phyloP scores from a whole-genome alignment of 2,329 filamentous ascomycete species.

The Leptographium procerum region DNA sequence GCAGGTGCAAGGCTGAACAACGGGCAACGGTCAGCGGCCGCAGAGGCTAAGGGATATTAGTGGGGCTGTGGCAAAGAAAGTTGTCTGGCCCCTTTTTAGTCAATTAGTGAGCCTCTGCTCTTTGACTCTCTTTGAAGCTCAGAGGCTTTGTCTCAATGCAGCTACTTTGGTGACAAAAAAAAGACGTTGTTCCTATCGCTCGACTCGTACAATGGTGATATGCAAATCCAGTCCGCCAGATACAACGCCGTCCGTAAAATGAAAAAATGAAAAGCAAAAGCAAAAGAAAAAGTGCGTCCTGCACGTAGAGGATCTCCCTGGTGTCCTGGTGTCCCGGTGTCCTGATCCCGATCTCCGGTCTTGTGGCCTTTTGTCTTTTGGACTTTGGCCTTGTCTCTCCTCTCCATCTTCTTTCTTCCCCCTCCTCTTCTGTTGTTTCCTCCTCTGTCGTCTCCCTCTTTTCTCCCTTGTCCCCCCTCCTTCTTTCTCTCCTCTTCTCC shows the following conservation, averaged over 20 bases:
- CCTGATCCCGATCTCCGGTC: neutral
- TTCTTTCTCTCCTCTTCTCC: neutral
- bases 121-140: too few relatives aligned
- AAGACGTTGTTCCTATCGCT: too few relatives aligned
- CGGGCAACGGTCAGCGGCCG: neutral
- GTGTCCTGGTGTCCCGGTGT: too few relatives aligned
- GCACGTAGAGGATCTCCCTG: too few relatives aligned
- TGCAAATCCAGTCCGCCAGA: neutral
- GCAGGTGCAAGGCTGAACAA: neutral
- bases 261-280: too few relatives aligned
- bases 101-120: too few relatives aligned
- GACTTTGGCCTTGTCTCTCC: too few relatives aligned
- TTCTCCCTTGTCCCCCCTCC: neutral
- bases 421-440: neutral
- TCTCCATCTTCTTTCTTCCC: too few relatives aligned
- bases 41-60: neutral
- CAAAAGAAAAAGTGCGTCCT: neutral
- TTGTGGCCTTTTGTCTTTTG: too few relatives aligned
- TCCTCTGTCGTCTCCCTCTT: neutral
- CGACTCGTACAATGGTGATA: neutral
- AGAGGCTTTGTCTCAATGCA: too few relatives aligned
- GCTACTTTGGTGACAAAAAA: too few relatives aligned
- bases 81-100: too few relatives aligned
- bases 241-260: neutral
- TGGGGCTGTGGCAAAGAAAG: neutral